Conservation (phyloP, 129 eudicot species). For the Solidago caesia region DNA sequence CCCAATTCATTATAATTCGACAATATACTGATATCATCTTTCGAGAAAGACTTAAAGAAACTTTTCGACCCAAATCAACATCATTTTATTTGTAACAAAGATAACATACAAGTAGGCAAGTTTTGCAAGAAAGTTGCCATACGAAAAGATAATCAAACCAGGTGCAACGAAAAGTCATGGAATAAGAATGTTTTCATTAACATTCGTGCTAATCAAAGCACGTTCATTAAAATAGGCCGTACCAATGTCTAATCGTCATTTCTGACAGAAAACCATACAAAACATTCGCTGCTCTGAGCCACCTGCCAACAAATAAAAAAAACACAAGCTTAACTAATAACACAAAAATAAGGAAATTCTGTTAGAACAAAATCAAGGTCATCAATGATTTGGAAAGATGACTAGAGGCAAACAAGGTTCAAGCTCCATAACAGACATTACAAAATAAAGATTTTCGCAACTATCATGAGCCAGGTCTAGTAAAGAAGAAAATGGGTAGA, state of each 20-base stretch:
- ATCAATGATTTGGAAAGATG: neutral
- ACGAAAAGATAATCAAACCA: neutral
- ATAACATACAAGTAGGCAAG: slow-evolving; percentile 6
- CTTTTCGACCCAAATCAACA: neutral
- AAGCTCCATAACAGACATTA: neutral
- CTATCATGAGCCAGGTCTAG: neutral
- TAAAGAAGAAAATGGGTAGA: neutral
- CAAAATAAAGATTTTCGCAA: neutral
- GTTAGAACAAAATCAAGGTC: neutral
- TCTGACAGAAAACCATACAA: slow-evolving; percentile 11
- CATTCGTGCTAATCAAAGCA: slow-evolving; percentile 17
- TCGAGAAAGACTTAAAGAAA: neutral
- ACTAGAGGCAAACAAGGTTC: neutral
- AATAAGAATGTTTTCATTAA: slow-evolving; percentile 17
- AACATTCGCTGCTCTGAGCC: slow-evolving; percentile 14
- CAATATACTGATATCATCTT: too few species aligned
- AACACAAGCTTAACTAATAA: neutral
- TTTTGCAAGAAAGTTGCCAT: slow-evolving; percentile 6
- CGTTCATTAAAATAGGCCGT: slow-evolving; percentile 12
- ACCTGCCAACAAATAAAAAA: slow-evolving; percentile 28
- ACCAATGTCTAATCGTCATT: slow-evolving; percentile 16
- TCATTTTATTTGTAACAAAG: slow-evolving; percentile 23
- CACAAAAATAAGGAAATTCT: neutral
- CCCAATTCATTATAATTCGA: too few species aligned
- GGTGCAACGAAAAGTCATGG: slow-evolving; percentile 5